Conservation (phyloP, 768 basidiomycete genomes). For the Pulveroboletus sp. region DNA sequence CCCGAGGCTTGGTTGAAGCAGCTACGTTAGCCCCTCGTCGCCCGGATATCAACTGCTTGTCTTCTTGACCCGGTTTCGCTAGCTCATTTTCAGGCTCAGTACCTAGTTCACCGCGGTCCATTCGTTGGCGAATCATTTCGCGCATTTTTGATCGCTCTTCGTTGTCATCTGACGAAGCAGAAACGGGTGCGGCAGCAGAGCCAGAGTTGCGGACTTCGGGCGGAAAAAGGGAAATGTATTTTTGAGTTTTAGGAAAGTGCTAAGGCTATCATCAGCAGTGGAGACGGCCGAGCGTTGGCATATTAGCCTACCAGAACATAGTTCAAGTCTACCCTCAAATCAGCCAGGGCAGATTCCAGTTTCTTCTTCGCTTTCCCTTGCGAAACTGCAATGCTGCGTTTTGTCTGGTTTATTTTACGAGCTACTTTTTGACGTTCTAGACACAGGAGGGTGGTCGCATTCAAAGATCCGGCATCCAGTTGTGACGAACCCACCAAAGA, state of each 20-base stretch:
- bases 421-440: conserved; percentile 85
- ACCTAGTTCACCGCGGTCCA: conserved; percentile 58
- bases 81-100: conserved; percentile 55
- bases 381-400: conserved; percentile 45
- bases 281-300: background rate
- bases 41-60: background rate
- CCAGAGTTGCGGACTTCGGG: conserved; percentile 44
- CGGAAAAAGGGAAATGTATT: conserved; percentile 91
- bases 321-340: conserved; percentile 84
- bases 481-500: conserved; percentile 69
- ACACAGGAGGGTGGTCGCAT: background rate
- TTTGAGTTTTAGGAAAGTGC: conserved; percentile 83
- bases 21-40: conserved; percentile 1
- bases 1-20: conserved; percentile 4
- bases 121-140: conserved; percentile 53
- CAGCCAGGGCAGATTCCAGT: conserved; percentile 48
- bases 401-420: conserved; percentile 71
- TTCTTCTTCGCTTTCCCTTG: conserved; percentile 36
- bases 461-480: background rate
- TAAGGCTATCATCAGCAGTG: conserved; percentile 27
- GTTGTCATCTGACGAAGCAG: conserved; percentile 29
- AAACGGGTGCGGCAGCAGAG: conserved; percentile 6
- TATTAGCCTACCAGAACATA: conserved; percentile 69
- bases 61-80: conserved; percentile 8
- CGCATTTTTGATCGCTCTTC: conserved; percentile 59